These are phyloP conservation scores for Erigeron philadelphicus DNA, from an alignment of 140 eudicot genomes.

Conservation along the genomic window DNA sequence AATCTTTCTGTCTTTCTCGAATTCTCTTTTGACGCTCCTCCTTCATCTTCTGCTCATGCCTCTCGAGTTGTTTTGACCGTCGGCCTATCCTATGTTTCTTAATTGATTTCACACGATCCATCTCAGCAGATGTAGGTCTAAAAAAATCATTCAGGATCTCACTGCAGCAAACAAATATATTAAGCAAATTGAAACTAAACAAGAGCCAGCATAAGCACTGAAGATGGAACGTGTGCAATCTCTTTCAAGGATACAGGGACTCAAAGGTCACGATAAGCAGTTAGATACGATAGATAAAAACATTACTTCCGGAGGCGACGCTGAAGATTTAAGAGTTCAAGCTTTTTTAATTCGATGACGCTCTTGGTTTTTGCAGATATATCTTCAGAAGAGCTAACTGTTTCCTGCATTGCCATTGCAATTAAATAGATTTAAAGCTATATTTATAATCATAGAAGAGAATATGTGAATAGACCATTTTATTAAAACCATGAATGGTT, in stretches of 20 bases:
- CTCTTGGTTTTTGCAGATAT: slow-evolving; percentile 93
- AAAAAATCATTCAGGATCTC: slow-evolving; percentile 77
- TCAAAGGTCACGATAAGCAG: not conserved
- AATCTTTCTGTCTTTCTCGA: slow-evolving; percentile 92
- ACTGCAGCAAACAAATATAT: slow-evolving; percentile 49
- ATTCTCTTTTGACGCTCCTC: slow-evolving; percentile 95
- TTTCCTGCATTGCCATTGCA: slow-evolving; percentile 51
- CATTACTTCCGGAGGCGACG: slow-evolving; percentile 76
- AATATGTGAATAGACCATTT: not conserved
- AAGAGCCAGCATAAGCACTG: not conserved
- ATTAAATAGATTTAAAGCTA: slow-evolving; percentile 3
- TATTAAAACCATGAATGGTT: slow-evolving; percentile 4
- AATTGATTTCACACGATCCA: slow-evolving; percentile 76
- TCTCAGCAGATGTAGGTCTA: slow-evolving; percentile 66
- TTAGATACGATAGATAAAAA: not conserved
- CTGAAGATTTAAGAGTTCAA: slow-evolving; percentile 81
- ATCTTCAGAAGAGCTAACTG: slow-evolving; percentile 86
- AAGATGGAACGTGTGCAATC: not conserved
- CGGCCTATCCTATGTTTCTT: slow-evolving; percentile 94
- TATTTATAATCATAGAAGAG: slow-evolving; percentile 5
- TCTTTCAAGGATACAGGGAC: slow-evolving; percentile 1
- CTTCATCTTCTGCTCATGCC: slow-evolving; percentile 91
- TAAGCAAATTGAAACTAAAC: slow-evolving; percentile 10
- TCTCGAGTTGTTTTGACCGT: slow-evolving; percentile 84
- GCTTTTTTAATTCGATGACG: slow-evolving; percentile 88